phyloP scores from a whole-genome alignment of 495 filamentous ascomycete species.

The Cercophora samala region DNA sequence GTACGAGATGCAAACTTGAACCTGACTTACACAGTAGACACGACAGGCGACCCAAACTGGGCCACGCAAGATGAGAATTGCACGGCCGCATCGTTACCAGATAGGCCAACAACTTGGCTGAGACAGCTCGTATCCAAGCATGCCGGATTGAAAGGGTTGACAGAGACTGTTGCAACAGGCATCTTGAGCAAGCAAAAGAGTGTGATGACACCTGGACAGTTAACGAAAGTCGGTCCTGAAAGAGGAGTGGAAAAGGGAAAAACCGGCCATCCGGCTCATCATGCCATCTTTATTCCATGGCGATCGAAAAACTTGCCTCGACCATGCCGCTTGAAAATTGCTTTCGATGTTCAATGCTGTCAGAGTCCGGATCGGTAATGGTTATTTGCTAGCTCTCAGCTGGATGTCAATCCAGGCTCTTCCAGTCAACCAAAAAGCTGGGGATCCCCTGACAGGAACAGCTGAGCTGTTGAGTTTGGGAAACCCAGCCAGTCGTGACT shows the following conservation, averaged over 20 bases:
- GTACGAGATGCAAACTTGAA: background rate
- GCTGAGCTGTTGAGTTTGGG: no score
- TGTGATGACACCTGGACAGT: background rate
- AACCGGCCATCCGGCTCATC: background rate
- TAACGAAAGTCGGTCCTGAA: background rate
- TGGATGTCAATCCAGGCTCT: background rate
- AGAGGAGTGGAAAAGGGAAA: background rate
- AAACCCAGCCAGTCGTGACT: no score
- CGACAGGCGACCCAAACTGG: background rate
- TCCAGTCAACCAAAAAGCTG: background rate
- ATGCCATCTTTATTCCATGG: background rate
- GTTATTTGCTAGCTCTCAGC: background rate
- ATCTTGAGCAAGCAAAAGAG: background rate
- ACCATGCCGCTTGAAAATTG: background rate
- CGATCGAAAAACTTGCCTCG: background rate
- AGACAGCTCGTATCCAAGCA: constrained; percentile 1
- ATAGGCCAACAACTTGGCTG: constrained; percentile 1
- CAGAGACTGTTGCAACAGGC: background rate
- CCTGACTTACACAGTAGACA: background rate
- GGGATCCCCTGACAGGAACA: background rate
- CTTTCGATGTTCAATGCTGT: background rate
- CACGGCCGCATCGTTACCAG: background rate
- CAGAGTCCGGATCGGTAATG: background rate
- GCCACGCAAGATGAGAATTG: constrained; percentile 1
- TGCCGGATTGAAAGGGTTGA: background rate